Evolutionary conservation across 73 alveolate genomes (phyloP).

Genomic region (Loxodes magnus): DNA sequence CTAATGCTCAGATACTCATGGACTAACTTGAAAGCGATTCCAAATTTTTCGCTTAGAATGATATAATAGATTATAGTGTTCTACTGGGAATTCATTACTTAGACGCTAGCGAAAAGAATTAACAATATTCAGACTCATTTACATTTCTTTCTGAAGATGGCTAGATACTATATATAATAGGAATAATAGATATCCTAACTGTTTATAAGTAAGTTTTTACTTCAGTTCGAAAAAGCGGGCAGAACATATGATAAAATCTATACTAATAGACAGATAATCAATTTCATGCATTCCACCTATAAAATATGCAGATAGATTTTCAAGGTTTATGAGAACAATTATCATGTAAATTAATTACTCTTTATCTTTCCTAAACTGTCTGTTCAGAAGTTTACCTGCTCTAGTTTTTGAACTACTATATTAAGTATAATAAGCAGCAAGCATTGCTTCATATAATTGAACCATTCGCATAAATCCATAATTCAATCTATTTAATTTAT

Average conservation of each 20-base stretch:
- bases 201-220: slow-evolving; percentile 28
- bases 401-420: no score
- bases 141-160: no score
- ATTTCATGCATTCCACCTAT: slow-evolving; percentile 11
- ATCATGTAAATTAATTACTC: background rate
- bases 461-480: no score
- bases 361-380: no score
- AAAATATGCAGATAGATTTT: slow-evolving; percentile 10
- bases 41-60: slow-evolving; percentile 37
- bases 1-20: slow-evolving; percentile 33
- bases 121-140: no score
- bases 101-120: slow-evolving; percentile 21
- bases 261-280: slow-evolving; percentile 36
- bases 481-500: no score
- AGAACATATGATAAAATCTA: no score
- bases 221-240: no score
- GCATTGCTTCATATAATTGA: no score
- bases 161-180: slow-evolving; percentile 34
- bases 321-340: background rate
- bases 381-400: no score
- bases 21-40: slow-evolving; percentile 58
- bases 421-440: no score
- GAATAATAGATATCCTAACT: slow-evolving; percentile 44
- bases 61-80: slow-evolving; percentile 76
- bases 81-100: slow-evolving; percentile 70